Evolutionary conservation across 2,329 filamentous ascomycete genomes (phyloP).

Genomic region (Trichothecium roseum): DNA sequence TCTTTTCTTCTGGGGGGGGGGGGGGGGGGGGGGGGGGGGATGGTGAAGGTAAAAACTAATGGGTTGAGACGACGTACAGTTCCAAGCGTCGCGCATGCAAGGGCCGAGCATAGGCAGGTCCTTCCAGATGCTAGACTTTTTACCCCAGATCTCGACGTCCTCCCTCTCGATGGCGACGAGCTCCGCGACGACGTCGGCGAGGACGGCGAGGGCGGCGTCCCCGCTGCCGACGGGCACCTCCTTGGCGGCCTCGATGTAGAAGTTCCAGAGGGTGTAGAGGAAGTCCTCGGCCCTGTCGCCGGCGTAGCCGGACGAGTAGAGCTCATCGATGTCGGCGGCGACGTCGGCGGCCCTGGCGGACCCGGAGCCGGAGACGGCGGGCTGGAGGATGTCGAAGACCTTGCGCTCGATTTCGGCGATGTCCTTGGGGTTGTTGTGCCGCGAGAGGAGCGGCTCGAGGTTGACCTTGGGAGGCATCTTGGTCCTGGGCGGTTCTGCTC

Average conservation of each 20-base stretch:
- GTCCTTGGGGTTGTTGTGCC: background rate
- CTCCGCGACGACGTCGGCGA: conserved; percentile 11
- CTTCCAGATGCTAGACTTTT: conserved; percentile 14
- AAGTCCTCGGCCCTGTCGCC: conserved; percentile 12
- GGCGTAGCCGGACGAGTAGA: conserved; percentile 9
- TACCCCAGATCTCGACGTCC: conserved; percentile 16
- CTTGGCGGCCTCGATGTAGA: conserved; percentile 13
- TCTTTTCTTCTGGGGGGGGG: too few species aligned
- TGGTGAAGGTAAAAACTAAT: too few species aligned
- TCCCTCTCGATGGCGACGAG: conserved; percentile 13
- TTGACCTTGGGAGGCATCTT: conserved; percentile 3
- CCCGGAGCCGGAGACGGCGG: conserved; percentile 10
- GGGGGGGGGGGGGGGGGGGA: too few species aligned
- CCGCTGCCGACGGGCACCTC: conserved; percentile 15
- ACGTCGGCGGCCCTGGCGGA: conserved; percentile 9
- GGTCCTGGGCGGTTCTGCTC: background rate
- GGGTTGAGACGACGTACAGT: conserved; percentile 15
- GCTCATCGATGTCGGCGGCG: conserved; percentile 14
- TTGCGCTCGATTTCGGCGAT: conserved; percentile 6
- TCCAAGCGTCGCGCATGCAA: conserved; percentile 18
- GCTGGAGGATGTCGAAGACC: conserved; percentile 13
- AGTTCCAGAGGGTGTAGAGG: conserved; percentile 18
- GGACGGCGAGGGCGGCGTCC: conserved; percentile 7
- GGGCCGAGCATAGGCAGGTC: conserved; percentile 20
- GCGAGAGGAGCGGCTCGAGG: conserved; percentile 1